Percentiles rank a stretch among this genome's conserved stretches.
Evolutionary conservation across 2,329 filamentous ascomycete genomes (phyloP).

Genomic region (Fusarium caatingaense): DNA sequence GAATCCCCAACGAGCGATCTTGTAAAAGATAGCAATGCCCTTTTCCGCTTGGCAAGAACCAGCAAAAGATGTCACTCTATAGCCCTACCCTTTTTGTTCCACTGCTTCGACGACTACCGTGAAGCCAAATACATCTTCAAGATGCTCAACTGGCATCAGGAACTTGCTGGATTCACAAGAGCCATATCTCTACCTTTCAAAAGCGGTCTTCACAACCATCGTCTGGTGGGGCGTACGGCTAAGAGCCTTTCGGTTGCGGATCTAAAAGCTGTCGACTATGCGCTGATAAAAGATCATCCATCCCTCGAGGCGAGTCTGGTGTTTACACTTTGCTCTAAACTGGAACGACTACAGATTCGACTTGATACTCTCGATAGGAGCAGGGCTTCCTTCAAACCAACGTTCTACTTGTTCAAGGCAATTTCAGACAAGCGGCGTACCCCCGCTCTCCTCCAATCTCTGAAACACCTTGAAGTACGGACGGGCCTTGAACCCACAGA

Average conservation of each 20-base stretch:
- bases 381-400: neutral
- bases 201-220: rapidly evolving
- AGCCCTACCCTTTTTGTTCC: neutral
- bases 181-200: neutral
- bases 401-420: neutral
- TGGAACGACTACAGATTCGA: neutral
- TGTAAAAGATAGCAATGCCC: rapidly evolving
- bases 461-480: neutral
- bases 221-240: neutral
- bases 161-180: rapidly evolving
- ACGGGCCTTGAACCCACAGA: neutral
- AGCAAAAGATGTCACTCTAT: neutral
- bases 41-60: neutral
- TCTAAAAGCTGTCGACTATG: neutral
- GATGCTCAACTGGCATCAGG: neutral
- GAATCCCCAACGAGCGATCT: no score
- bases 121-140: neutral
- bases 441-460: neutral
- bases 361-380: neutral
- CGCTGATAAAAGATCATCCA: neutral
- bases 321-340: neutral
- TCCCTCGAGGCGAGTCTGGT: neutral
- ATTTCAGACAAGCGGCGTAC: rapidly evolving
- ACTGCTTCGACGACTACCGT: neutral
- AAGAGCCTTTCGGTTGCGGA: neutral